Base-by-base conservation (phyloP, 73 alveolate species). In the Blepharisma japonicum region DNA sequence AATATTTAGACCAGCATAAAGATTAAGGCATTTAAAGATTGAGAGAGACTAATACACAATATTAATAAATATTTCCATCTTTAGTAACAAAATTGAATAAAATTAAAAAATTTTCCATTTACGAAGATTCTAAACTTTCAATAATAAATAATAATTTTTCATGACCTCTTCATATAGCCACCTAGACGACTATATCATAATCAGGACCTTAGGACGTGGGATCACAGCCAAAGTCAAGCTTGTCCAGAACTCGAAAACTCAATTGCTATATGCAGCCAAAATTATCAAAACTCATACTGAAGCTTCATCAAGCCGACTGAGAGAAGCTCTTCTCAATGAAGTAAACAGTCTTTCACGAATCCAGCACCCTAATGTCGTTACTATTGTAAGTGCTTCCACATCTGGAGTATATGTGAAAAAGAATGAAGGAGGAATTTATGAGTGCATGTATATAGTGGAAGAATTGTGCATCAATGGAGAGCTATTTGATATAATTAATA, bases 401-500 rank as follows among this genome's bases (percentile, higher is more conserved):
- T 8, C 18, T 23, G 77, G 77, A 3, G 77, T 61, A 11, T 61
- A 61, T 21, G 21, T 21, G 2, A n/a, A 21, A 18, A 8, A 14
- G 11, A 61, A 61, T 23, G 87, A 82, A 11, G 55, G 51, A 21
- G 56, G 66, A n/a, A 51, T 5, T 6, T 46, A 49, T 27, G 83
- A 51, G 27, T 51, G 66, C 9, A 20, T 77, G 48, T 81, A 81
- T 48, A 68, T 66, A 6, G 83, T 72, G 45, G 53, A 68, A 32
- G 83, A 81, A 49, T 66, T 81, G 25, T 77, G 82, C 23, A 46
- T 23, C 1, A 51, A 55, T n/a, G 87, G 87, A 6, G 79, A 81
- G 32, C 55, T 81, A 6, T 55, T 71, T 20, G 87, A 81, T n/a
- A 51, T 68, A 25, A 55, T 81, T n/a, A 23, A 68, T 39, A 53